Base-by-base conservation (phyloP, 75 land plant species). In the Isoetes taiwanensis region DNA sequence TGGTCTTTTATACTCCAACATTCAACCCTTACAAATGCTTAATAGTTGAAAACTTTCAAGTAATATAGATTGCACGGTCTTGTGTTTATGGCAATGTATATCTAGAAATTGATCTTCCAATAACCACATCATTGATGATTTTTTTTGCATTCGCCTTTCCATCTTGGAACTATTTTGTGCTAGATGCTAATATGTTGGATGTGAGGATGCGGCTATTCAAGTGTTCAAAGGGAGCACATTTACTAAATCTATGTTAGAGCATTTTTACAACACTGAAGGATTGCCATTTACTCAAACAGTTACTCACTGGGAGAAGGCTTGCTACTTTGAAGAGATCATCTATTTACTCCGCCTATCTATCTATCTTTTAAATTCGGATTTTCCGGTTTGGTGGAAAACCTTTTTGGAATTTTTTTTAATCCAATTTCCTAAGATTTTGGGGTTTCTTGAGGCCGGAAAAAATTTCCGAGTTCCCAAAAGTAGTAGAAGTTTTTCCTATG, bases 291-390 rank as follows among this genome's bases (percentile, higher is more conserved):
- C 35, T 23, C 65, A 63, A 63, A 41, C 65, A 1, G 65, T 63
- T n/a, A 63, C 65, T 19, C 57, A 63, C 32, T 63, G 65, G 65
- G 65, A 63, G 33, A 63, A 54, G 25, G 57, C 24, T 2, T 57
- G 65, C 3, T 63, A 63, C 17, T 63, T 63, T 54, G 65, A 63
- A 34, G 57, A 63, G 29, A 63, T 63, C 4, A n/a, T n/a, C n/a
- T n/a, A n/a, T n/a, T n/a, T n/a, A n/a, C n/a, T n/a, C n/a, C n/a
- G n/a, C n/a, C n/a, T n/a, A n/a, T n/a, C n/a, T n/a, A n/a, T n/a
- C n/a, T n/a, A n/a, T n/a, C n/a, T n/a, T n/a, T n/a, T n/a, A n/a
- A n/a, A n/a, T n/a, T n/a, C n/a, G n/a, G n/a, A n/a, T n/a, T n/a
- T n/a, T n/a, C n/a, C n/a, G n/a, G n/a, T n/a, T n/a, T n/a, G n/a